phyloP scores from a whole-genome alignment of 2,329 filamentous ascomycete species.

The Coniella lustricola region DNA sequence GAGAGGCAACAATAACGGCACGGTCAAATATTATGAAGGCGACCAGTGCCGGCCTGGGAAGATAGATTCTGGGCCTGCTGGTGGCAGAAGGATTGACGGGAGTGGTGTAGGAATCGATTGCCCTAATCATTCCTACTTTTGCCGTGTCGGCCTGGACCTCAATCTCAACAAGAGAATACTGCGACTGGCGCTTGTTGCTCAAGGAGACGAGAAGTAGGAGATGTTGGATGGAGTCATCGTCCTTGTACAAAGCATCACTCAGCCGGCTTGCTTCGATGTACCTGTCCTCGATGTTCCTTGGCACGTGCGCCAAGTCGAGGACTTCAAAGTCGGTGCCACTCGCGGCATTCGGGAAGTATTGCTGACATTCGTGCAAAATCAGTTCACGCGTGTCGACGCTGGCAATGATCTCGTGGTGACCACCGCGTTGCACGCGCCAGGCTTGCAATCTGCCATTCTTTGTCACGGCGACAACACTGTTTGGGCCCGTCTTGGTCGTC shows the following conservation, averaged over 20 bases:
- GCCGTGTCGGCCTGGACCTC: constrained; percentile 47
- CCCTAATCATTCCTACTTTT: constrained; percentile 59
- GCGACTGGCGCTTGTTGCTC: constrained; percentile 43
- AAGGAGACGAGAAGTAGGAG: constrained; percentile 57
- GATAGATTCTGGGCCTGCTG: constrained; percentile 58
- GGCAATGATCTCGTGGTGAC: constrained; percentile 67
- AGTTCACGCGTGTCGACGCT: constrained; percentile 64
- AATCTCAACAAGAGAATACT: constrained; percentile 72
- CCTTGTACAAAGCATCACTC: constrained; percentile 41
- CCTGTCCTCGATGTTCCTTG: constrained; percentile 43
- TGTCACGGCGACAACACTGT: constrained; percentile 75
- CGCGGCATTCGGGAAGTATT: constrained; percentile 41
- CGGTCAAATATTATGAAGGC: constrained; percentile 77
- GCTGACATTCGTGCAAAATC: constrained; percentile 55
- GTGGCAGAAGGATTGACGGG: constrained; percentile 37
- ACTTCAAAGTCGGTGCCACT: constrained; percentile 60
- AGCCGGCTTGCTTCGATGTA: constrained; percentile 44
- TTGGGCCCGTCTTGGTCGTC: constrained; percentile 68
- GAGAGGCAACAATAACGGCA: constrained; percentile 70
- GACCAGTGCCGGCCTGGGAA: constrained; percentile 72
- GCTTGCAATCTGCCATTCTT: constrained; percentile 70
- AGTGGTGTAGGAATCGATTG: constrained; percentile 58
- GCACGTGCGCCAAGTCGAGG: constrained; percentile 70
- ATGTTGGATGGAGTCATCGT: constrained; percentile 47
- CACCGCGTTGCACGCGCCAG: constrained; percentile 86